These are phyloP conservation scores for Streptanthus diversifolius DNA, from an alignment of 345 rosid genomes.

Conservation along the genomic window DNA sequence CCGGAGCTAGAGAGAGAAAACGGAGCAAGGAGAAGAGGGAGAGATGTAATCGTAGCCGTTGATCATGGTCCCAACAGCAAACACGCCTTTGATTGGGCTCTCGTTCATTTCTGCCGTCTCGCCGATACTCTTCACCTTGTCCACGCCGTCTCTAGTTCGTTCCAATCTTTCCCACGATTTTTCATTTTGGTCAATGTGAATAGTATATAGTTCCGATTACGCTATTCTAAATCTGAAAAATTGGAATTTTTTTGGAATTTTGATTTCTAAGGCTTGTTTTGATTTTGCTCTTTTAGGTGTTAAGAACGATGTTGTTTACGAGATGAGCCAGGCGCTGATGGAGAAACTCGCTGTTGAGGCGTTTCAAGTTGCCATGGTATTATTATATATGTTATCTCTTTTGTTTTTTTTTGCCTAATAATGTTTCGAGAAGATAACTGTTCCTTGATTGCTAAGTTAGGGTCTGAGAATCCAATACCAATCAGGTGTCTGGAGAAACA, in stretches of 20 bases:
- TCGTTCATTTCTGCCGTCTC: slow-evolving; percentile 70
- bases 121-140: slow-evolving; percentile 87
- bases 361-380: slow-evolving; percentile 70
- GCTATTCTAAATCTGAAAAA: neutral
- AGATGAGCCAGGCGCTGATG: slow-evolving; percentile 57
- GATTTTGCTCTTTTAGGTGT: slow-evolving; percentile 27
- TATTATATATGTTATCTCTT: neutral
- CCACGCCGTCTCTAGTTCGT: slow-evolving; percentile 72
- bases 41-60: slow-evolving; percentile 36
- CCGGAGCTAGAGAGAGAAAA: slow-evolving; percentile 73
- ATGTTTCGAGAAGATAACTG: neutral
- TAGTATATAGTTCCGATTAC: neutral
- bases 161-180: neutral
- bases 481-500: neutral
- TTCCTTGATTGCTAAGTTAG: slow-evolving; percentile 24
- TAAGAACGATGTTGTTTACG: slow-evolving; percentile 56
- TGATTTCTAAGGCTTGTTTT: neutral
- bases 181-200: neutral
- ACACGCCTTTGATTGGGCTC: slow-evolving; percentile 41
- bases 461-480: neutral
- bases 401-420: neutral
- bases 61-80: slow-evolving; percentile 39
- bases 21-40: slow-evolving; percentile 55
- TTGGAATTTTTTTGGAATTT: neutral
- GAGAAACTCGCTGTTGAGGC: slow-evolving; percentile 85